Conservation (phyloP, 2,329 filamentous ascomycete species). For the Mariannaea sp. region DNA sequence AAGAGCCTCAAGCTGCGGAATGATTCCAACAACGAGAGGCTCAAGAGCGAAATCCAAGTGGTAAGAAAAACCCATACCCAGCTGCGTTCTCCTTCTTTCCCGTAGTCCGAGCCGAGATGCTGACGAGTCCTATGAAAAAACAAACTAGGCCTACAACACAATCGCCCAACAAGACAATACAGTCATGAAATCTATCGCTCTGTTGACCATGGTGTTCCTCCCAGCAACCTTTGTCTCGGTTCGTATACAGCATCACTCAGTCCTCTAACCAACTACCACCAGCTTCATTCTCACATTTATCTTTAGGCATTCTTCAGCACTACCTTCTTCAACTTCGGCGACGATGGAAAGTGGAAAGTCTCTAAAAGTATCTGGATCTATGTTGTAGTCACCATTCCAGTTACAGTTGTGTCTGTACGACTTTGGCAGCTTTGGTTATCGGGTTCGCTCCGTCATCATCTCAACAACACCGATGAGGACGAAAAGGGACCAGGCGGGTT, state of each 20-base stretch:
- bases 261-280: no score
- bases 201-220: constrained; percentile 11
- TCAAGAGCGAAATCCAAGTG: constrained; percentile 11
- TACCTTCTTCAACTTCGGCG: constrained; percentile 5
- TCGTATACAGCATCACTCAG: background rate
- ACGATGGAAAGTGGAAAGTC: background rate
- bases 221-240: constrained; percentile 10
- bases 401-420: no score
- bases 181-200: constrained; percentile 11
- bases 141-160: constrained; percentile 16
- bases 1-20: constrained; percentile 6
- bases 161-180: constrained; percentile 10
- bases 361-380: constrained; percentile 5
- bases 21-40: constrained; percentile 5
- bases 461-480: background rate
- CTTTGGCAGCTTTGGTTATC: no score
- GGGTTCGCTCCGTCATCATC: no score
- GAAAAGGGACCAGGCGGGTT: no score
- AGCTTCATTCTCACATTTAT: background rate
- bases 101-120: no score
- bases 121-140: no score
- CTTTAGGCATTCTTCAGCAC: constrained; percentile 11
- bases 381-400: background rate
- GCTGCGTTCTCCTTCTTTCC: no score
- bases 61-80: no score